Conservation (phyloP, 495 filamentous ascomycete genomes). For the Penicillium taxi region DNA sequence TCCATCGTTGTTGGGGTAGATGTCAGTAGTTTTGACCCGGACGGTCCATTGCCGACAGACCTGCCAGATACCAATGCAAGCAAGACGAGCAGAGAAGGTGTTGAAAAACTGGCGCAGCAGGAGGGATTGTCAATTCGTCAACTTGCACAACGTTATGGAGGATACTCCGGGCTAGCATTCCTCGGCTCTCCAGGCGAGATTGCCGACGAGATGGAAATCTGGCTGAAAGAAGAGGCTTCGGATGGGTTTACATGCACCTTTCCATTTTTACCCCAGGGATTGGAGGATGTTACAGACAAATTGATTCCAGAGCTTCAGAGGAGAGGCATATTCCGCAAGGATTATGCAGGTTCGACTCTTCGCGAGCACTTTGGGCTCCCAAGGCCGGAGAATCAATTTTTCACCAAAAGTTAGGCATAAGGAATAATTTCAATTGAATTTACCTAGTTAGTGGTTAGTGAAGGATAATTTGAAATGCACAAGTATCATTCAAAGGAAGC, state of each 20-base stretch:
- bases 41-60: conserved; percentile 39
- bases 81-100: conserved; percentile 39
- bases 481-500: too few species aligned
- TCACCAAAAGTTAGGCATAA: too few species aligned
- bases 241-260: conserved; percentile 43
- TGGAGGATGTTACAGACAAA: conserved; percentile 42
- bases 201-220: conserved; percentile 42
- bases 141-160: conserved; percentile 43
- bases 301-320: conserved; percentile 46
- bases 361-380: conserved; percentile 46
- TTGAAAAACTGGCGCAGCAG: conserved; percentile 33
- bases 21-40: conserved; percentile 40
- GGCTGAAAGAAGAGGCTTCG: conserved; percentile 41
- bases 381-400: conserved; percentile 45
- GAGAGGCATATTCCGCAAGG: conserved; percentile 42
- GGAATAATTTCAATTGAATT: too few species aligned
- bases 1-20: conserved; percentile 42
- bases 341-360: conserved; percentile 33
- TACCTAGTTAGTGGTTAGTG: too few species aligned
- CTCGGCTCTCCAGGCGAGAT: conserved; percentile 42
- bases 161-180: conserved; percentile 45
- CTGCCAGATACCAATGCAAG: conserved; percentile 47
- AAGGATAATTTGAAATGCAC: too few species aligned
- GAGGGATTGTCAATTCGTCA: conserved; percentile 44
- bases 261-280: conserved; percentile 43